Evolutionary conservation across 805 yeast species (phyloP).

Genomic region (Metschnikowia sp.): DNA sequence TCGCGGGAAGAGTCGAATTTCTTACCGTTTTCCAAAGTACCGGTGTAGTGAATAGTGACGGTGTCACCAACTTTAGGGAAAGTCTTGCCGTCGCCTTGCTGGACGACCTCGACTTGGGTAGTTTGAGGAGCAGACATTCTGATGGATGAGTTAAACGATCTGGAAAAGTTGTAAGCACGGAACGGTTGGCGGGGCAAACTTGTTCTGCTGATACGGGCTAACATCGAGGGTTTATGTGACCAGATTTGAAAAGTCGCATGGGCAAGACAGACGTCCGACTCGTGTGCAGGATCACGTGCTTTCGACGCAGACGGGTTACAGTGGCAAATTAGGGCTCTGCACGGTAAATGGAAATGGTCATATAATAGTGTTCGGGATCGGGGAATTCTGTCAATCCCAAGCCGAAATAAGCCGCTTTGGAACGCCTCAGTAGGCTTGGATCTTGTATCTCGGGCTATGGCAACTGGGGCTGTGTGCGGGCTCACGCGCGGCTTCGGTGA

Average conservation of each 20-base stretch:
- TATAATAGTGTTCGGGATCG: too few relatives aligned
- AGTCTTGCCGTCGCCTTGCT: conserved; percentile 77
- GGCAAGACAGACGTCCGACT: background rate
- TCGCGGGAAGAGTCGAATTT: conserved; percentile 94
- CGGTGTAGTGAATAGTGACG: conserved; percentile 93
- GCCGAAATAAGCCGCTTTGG: background rate
- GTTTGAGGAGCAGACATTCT: conserved; percentile 39
- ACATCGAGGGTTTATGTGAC: conserved; percentile 5
- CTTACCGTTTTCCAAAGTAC: conserved; percentile 92
- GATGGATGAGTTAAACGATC: conserved; percentile 5
- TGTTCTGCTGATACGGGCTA: conserved; percentile 11
- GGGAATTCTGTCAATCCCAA: background rate
- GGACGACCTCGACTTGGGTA: conserved; percentile 41
- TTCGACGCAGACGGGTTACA: background rate
- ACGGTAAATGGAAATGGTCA: background rate
- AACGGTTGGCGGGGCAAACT: conserved; percentile 9
- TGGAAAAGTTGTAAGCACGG: conserved; percentile 6
- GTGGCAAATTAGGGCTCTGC: background rate
- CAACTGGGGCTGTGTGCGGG: conserved; percentile 7
- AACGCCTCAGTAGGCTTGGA: background rate
- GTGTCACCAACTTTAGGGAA: conserved; percentile 86
- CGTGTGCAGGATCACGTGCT: conserved; percentile 2
- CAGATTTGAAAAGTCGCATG: conserved; percentile 3
- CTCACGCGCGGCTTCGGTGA: background rate
- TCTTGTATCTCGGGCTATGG: background rate